Evolutionary conservation across 257 asterid species (phyloP).

Genomic region (Ocimum tenuiflorum): DNA sequence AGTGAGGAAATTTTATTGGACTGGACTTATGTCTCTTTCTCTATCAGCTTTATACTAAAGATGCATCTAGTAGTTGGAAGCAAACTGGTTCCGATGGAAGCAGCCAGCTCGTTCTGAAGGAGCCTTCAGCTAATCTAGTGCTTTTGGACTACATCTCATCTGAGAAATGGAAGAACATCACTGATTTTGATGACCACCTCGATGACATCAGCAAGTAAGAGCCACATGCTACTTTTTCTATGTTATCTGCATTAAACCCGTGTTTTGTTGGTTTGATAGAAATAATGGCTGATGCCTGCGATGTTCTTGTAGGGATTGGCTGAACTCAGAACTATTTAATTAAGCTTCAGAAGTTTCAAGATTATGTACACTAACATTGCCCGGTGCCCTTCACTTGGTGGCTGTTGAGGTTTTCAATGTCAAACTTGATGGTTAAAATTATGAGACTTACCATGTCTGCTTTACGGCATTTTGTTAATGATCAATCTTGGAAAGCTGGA

Average conservation of each 20-base stretch:
- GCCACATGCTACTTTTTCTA: slow-evolving; percentile 4
- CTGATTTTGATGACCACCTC: slow-evolving; percentile 91
- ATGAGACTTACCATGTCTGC: neutral
- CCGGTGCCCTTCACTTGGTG: neutral
- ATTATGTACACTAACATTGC: neutral
- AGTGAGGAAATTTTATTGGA: neutral
- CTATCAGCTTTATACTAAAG: slow-evolving; percentile 66
- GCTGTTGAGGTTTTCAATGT: slow-evolving; percentile 8
- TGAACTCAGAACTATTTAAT: slow-evolving; percentile 57
- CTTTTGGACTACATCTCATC: slow-evolving; percentile 79
- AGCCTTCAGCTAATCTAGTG: slow-evolving; percentile 74
- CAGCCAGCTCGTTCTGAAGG: slow-evolving; percentile 51
- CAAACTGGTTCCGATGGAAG: slow-evolving; percentile 54
- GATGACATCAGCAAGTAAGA: slow-evolving; percentile 89
- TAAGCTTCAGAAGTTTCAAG: slow-evolving; percentile 28
- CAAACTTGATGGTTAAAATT: slow-evolving; percentile 6
- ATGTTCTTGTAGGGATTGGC: slow-evolving; percentile 61
- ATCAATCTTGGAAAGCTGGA: neutral
- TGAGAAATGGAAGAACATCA: slow-evolving; percentile 65
- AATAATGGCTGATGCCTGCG: neutral
- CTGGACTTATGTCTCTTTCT: neutral
- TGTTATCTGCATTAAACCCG: neutral
- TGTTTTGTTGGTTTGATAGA: neutral
- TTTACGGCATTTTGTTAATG: neutral
- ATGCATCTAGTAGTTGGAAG: slow-evolving; percentile 86